These are phyloP conservation scores for Penicillium coffeae DNA, from an alignment of 495 filamentous ascomycete species.

Conservation along the genomic window DNA sequence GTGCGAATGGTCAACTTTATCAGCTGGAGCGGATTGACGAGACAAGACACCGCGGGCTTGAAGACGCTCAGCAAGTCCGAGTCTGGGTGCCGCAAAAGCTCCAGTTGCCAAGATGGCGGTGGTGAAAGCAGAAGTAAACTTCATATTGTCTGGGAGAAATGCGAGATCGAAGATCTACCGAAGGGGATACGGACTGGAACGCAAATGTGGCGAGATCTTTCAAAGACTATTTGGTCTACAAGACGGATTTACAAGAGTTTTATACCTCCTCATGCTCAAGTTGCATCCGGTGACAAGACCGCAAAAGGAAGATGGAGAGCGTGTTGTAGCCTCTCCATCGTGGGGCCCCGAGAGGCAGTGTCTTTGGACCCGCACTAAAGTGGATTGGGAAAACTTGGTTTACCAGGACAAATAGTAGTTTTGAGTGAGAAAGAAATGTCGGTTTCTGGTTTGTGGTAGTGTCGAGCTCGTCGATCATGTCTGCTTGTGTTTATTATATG, in stretches of 20 bases:
- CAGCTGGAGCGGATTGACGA: slow-evolving; percentile 23
- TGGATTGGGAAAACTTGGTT: background rate
- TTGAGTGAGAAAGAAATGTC: too few species aligned
- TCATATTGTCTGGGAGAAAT: slow-evolving; percentile 19
- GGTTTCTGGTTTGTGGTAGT: too few species aligned
- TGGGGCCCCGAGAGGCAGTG: slow-evolving; percentile 4
- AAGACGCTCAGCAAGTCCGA: slow-evolving; percentile 26
- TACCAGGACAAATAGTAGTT: background rate
- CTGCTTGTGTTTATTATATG: too few species aligned
- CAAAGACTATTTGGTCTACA: background rate
- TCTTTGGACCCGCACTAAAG: slow-evolving; percentile 2
- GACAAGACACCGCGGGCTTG: slow-evolving; percentile 20
- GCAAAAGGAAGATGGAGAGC: slow-evolving; percentile 22
- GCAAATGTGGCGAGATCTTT: background rate
- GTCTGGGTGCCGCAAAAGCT: slow-evolving; percentile 27
- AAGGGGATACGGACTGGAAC: background rate
- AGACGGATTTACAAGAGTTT: background rate
- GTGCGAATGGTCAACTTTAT: background rate
- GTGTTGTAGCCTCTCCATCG: slow-evolving; percentile 8
- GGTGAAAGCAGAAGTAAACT: slow-evolving; percentile 19
- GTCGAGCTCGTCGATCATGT: too few species aligned
- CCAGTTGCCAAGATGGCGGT: slow-evolving; percentile 20
- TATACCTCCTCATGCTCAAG: slow-evolving; percentile 8
- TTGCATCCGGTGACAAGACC: slow-evolving; percentile 21
- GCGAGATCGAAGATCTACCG: background rate